Base-by-base conservation (phyloP, 257 asterid species). In the Nicotiana noctiflora region DNA sequence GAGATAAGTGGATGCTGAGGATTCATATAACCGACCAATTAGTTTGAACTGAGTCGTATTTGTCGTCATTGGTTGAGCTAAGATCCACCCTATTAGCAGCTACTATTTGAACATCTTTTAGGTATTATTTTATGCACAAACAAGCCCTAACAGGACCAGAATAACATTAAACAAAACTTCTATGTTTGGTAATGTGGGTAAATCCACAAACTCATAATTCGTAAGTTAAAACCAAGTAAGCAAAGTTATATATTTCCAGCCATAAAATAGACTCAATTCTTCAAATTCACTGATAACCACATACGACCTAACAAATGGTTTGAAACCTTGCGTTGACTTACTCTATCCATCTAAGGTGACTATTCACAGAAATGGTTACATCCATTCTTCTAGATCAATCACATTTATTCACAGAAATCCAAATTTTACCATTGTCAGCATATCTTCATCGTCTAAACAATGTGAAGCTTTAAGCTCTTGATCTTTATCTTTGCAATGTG, bases 401-500 rank as follows among this genome's bases (percentile, higher is more conserved):
- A 72, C 15, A 13, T 49, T 25, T 46, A 1, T 74, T 46, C 61
- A 21, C 77, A 44, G 4, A 74, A 49, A 37, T 49, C 29, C 40
- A 49, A 74, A 49, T 46, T 21, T 49, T 59, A 23, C 40, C 23
- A 49, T 52, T 49, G 78, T 49, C 78, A 72, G 78, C 61, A 74
- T 46, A 74, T 74, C 15, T 46, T 74, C 61, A 74, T 74, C 78
- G 25, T 49, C 78, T 23, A 74, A 74, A 34, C 61, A 49, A 46
- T 23, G 40, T 74, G 78, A 74, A 74, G 61, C 61, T 49, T 53
- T 74, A 74, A 74, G 15, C 78, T 46, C 61, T 46, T 21, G 51
- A 74, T 49, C 61, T 3, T 23, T 74, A 49, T 32, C 21, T 70
- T 13, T 0, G 15, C 44, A 18, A 49, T 74, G 25, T 74, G 51